Base-by-base conservation (phyloP, 352 stramenopile species). In the Phytophthora multivora region DNA sequence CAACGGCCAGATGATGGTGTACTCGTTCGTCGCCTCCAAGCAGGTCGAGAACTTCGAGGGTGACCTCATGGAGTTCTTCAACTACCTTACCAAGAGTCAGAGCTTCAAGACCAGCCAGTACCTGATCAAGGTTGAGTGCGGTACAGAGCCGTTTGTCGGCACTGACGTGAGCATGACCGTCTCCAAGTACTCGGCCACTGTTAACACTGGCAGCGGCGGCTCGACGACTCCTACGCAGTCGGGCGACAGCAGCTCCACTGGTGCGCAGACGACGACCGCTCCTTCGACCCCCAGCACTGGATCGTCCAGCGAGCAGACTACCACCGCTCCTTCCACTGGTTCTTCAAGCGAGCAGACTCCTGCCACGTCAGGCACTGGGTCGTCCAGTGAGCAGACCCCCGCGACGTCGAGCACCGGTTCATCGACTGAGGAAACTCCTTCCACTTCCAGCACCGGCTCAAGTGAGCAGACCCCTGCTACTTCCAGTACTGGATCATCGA, bases 1-100 rank as follows among this genome's bases (percentile, higher is more conserved):
- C 2, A 79, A 81, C 41, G 73, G 73, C 8, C 15, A 68, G 23
- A 71, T 68, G 55, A 71, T 68, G 43, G 73, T 81, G 42, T 81
- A 72, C 56, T 79, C 73, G 38, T 81, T 81, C 52, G 69, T 81
- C n/a, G 66, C 73, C 7, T 45, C 48, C 4, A 56, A 63, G 41
- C 54, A 59, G 46, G 50, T 70, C 11, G 59, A 62, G 13, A 66
- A 52, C 56, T 73, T 76, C 31, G 51, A 66, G 16, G 66, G 56
- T 13, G 69, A 81, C 51, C 59, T 79, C 31, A 65, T 77, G 51
- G 48, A 59, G 47, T 81, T 81, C 39, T 50, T 78, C 21, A 64
- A 68, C 25, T 81, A 79, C 55, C 45, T 79, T 5, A 31, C 36
- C 25, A 55, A 67, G 35, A 74, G 56, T 21, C 51, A 75, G 47